Evolutionary conservation across 257 asterid species (phyloP).

Genomic region (Solanum pinnatisectum): DNA sequence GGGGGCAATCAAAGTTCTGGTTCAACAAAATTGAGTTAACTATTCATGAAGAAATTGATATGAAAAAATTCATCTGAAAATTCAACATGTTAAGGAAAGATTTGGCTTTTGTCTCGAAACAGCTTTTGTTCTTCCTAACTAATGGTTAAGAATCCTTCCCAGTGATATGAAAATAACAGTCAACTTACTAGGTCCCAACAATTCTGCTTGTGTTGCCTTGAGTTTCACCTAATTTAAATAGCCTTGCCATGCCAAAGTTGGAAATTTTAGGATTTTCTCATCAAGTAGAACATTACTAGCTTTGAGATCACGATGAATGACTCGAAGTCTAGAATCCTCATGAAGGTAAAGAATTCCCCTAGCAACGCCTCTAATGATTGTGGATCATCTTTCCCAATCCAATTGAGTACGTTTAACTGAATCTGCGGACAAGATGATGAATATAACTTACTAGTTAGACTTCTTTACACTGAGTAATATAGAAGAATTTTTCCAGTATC

Average conservation of each 20-base stretch:
- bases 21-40: background rate
- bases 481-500: background rate
- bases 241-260: slow-evolving; percentile 24
- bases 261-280: slow-evolving; percentile 21
- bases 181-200: background rate
- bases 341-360: slow-evolving; percentile 7
- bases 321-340: slow-evolving; percentile 8
- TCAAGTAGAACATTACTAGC: slow-evolving; percentile 25
- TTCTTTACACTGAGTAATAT: background rate
- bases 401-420: background rate
- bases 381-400: slow-evolving; percentile 1
- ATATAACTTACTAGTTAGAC: background rate
- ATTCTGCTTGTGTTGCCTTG: background rate
- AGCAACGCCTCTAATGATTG: slow-evolving; percentile 7
- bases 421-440: background rate
- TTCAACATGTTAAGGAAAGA: background rate
- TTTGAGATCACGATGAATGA: slow-evolving; percentile 30
- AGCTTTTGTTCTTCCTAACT: background rate
- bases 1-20: background rate
- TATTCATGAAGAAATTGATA: no score
- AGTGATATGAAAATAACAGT: background rate
- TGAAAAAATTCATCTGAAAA: no score
- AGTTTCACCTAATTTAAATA: background rate
- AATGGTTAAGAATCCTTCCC: background rate
- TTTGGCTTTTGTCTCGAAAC: background rate